Evolutionary conservation across 805 yeast species (phyloP).

Genomic region (Torulaspora delbrueckii): DNA sequence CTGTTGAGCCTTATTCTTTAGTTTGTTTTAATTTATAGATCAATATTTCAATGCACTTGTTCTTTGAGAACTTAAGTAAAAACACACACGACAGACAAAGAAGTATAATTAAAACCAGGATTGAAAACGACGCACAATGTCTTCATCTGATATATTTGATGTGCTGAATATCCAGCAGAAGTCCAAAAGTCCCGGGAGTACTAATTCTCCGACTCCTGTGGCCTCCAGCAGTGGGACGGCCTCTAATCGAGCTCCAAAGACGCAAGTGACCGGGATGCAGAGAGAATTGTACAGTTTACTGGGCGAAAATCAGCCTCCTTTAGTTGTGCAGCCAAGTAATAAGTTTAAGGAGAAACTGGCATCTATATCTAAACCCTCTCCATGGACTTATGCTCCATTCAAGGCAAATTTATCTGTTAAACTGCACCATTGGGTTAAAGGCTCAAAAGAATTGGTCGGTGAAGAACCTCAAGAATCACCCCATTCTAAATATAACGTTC

Average conservation of each 20-base stretch:
- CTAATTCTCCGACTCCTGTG: slow-evolving; percentile 19
- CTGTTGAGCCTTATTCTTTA: not conserved
- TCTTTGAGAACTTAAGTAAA: not conserved
- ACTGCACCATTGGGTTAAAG: slow-evolving; percentile 85
- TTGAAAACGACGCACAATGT: slow-evolving; percentile 15
- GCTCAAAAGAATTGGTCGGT: slow-evolving; percentile 44
- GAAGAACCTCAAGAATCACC: slow-evolving; percentile 41
- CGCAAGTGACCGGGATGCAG: slow-evolving; percentile 63
- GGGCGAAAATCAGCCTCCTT: slow-evolving; percentile 91
- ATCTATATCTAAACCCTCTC: slow-evolving; percentile 58
- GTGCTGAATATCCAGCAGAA: slow-evolving; percentile 61
- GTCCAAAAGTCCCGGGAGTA: slow-evolving; percentile 21
- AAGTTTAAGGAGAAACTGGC: slow-evolving; percentile 62
- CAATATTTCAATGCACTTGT: not conserved
- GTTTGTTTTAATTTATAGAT: not conserved
- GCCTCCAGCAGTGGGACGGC: slow-evolving; percentile 12
- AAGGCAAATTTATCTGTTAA: slow-evolving; percentile 51
- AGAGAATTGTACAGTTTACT: slow-evolving; percentile 82
- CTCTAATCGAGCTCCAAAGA: slow-evolving; percentile 18
- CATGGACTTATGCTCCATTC: slow-evolving; percentile 75
- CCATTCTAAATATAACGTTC: slow-evolving; percentile 71
- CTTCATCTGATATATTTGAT: slow-evolving; percentile 65
- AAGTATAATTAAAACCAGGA: not conserved
- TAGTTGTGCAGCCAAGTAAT: slow-evolving; percentile 44
- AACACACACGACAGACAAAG: not conserved